A percentile compares a stretch with the other conserved stretches of the same genome.
phyloP scores from a whole-genome alignment of 345 rosid species.

The Dipteronia dyeriana region DNA sequence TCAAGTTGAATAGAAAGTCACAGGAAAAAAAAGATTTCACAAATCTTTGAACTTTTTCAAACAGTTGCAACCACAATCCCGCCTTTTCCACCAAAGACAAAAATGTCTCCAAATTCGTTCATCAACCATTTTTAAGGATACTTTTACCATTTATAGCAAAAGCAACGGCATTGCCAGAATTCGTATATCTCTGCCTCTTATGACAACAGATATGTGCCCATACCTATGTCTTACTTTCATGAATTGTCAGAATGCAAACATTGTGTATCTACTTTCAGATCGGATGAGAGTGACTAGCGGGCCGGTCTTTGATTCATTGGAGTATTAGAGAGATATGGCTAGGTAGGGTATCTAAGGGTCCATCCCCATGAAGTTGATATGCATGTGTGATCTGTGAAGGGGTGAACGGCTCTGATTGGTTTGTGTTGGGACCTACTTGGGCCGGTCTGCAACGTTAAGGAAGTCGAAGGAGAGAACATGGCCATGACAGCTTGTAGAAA shows the following conservation, averaged over 20 bases:
- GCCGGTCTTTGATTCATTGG: conserved; percentile 38
- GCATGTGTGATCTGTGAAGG: conserved; percentile 37
- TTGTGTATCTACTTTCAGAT: conserved; percentile 48
- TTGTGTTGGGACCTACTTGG: conserved; percentile 46
- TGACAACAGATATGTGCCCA: conserved; percentile 44
- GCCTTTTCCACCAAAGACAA: conserved; percentile 53
- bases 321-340: conserved; percentile 29
- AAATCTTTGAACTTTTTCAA: conserved; percentile 73
- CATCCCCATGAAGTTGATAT: conserved; percentile 43
- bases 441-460: conserved; percentile 12
- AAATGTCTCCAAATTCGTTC: conserved; percentile 35
- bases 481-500: conserved; percentile 34
- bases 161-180: conserved; percentile 20
- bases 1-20: conserved; percentile 69
- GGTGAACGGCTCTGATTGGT: conserved; percentile 39
- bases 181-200: conserved; percentile 36
- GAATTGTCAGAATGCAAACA: conserved; percentile 45
- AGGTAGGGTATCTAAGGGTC: conserved; percentile 43
- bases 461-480: conserved; percentile 27
- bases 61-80: conserved; percentile 76
- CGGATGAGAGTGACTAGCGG: conserved; percentile 46
- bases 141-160: conserved; percentile 34
- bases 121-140: conserved; percentile 38
- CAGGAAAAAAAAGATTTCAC: conserved; percentile 73
- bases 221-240: conserved; percentile 28